Evolutionary conservation across 2,329 filamentous ascomycete species (phyloP), one percentile per base, ranked within the genome.

Genomic region (Metarhizium rileyi): DNA sequence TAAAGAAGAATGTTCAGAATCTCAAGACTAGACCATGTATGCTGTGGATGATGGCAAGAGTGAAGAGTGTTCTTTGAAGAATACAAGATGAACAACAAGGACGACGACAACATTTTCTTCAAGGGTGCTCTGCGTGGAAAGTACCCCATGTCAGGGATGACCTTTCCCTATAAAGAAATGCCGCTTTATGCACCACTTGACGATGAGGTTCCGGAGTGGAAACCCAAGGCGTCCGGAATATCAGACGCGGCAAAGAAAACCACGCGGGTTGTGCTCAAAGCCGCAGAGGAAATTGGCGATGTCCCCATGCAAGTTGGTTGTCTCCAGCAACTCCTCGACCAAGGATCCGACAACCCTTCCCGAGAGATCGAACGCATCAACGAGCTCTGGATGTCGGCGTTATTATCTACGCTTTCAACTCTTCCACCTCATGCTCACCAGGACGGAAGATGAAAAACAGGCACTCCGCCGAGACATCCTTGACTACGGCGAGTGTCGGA

Each of bases 131-230:
- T 42, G 20, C 38, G 4, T 14, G 4, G 38, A 10, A 12, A 25
- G 6, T 40, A 42, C n/a, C 4, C 20, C n/a, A 3, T 14, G 12
- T 42, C 6, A 8, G 4, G 5, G 8, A 20, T n/a, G 9, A 9
- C 41, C 2, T 49, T 46, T 14, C 48, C 48, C 8, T 5, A 33
- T 10, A 23, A 38, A 2, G 7, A 22, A 12, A 22, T 49, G 18
- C 48, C 42, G 2, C 9, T 49, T 16, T 40, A 49, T 14, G 48
- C 42, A 5, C 42, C 48, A n/a, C 6, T 18, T 27, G 18, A 46
- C 25, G 42, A 49, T 4, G 48, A 49, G 20, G 23, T n/a, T 26
- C 48, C 48, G 8, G 10, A 6, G 35, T 46, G 48, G 42, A 26
- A 5, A 6, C 48, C 48, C n/a, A 42, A 16, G 8, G 41, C 33